Base-by-base conservation (phyloP, 2,329 filamentous ascomycete genomes). In the Sporothrix schenckii region DNA sequence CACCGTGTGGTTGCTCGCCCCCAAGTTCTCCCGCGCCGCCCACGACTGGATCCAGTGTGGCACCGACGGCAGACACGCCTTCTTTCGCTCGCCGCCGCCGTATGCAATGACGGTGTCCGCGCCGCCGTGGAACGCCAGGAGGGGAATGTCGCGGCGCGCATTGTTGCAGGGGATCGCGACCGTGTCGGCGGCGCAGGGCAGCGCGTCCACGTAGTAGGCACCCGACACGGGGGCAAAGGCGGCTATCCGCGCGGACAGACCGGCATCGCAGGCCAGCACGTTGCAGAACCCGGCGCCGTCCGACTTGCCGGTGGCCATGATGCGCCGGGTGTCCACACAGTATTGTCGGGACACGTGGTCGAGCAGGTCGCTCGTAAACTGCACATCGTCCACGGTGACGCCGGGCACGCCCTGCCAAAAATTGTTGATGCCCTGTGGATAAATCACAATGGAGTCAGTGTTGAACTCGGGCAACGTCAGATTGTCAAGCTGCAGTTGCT, bases 261-360 rank as follows among this genome's bases (percentile, higher is more conserved):
- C 11, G 24, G 61, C 61, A 9, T 66, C 63, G 13, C 63, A 66
- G 47, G 63, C 63, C 63, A 66, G 47, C 44, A 52, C 16, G 4
- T 66, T 66, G 63, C 27, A 52, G 44, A 66, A 66, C 24, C 63
- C 63, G 16, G 27, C 63, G 47, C 61, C 63, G 47, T 66, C 63
- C 1, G 63, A 66, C 63, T 66, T 66, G 24, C 63, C 63, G 1
- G 63, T 66, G 47, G 47, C 63, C 63, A 52, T 66, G 47, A 66
- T 52, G 47, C 63, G 63, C 44, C 14, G 14, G 2, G 44, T 3
- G 63, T 66, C 63, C 16, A 66, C 19, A 47, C 63, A 66, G 63
- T 66, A 66, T 27, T 66, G 16, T 11, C 2, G 14, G 27, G 52
- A 47, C 16, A 66, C 44, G 19, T 52, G 44, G 47, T 66, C 63